phyloP scores from a whole-genome alignment of 768 basidiomycete genomes.

The Austroboletus eburneus region DNA sequence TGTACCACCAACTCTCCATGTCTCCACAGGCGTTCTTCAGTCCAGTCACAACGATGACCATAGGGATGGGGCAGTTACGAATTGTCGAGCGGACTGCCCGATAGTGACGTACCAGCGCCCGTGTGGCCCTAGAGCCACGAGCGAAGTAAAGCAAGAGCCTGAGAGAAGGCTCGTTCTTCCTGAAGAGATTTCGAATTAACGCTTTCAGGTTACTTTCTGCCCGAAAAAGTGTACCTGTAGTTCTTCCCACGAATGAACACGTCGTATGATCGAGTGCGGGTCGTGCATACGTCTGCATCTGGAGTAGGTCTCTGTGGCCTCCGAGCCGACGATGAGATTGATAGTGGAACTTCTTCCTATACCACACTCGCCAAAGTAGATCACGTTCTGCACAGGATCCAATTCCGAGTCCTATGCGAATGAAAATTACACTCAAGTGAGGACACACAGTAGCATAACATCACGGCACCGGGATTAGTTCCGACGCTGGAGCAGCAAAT shows the following conservation, averaged over 20 bases:
- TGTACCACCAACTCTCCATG: conserved; percentile 36
- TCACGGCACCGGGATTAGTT: conserved; percentile 2
- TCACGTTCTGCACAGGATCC: conserved; percentile 26
- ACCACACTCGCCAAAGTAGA: conserved; percentile 45
- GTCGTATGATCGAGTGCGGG: conserved; percentile 24
- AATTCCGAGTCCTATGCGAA: conserved; percentile 4
- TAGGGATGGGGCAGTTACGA: conserved; percentile 30
- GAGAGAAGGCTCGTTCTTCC: conserved; percentile 32
- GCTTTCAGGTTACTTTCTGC: conserved; percentile 27
- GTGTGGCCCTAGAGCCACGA: conserved; percentile 37
- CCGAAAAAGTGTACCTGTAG: conserved; percentile 21
- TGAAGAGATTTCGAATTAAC: conserved; percentile 33
- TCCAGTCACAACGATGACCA: conserved; percentile 37
- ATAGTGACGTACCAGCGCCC: conserved; percentile 38
- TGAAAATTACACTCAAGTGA: not conserved
- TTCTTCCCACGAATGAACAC: conserved; percentile 15
- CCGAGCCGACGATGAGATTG: conserved; percentile 34
- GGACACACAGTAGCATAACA: not conserved
- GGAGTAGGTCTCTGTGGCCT: conserved; percentile 31
- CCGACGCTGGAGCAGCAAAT: not conserved
- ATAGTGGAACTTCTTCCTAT: conserved; percentile 41
- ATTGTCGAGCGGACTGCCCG: conserved; percentile 29
- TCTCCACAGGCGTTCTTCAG: conserved; percentile 32
- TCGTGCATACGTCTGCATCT: conserved; percentile 35
- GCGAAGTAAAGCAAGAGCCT: conserved; percentile 41